These are phyloP conservation scores for Penicillium sp. DNA, from an alignment of 2,329 filamentous ascomycete genomes.

Conservation along the genomic window DNA sequence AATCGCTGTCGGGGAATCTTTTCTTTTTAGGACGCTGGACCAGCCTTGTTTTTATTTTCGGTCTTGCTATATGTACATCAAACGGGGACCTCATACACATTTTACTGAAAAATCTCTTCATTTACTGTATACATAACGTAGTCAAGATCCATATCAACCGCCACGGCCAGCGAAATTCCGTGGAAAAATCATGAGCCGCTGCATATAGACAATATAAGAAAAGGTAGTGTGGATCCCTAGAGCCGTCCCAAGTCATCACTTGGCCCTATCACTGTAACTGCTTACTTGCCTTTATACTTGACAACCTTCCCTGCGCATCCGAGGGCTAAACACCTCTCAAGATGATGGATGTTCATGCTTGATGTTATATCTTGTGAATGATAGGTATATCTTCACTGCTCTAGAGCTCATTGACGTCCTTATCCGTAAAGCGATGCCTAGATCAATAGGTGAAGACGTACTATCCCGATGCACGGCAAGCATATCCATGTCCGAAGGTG, in stretches of 20 bases:
- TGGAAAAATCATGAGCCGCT: too few relatives aligned
- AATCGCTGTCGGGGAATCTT: not conserved
- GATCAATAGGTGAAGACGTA: not conserved
- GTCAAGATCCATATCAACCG: too few relatives aligned
- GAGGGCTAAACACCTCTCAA: not conserved
- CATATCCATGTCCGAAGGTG: not conserved
- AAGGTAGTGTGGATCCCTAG: not conserved
- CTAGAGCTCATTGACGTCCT: not conserved
- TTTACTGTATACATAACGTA: not conserved
- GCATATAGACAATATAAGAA: too few relatives aligned
- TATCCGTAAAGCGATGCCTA: not conserved
- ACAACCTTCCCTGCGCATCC: not conserved
- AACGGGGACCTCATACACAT: not conserved
- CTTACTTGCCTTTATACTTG: not conserved
- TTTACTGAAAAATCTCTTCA: too few relatives aligned
- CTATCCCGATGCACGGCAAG: not conserved
- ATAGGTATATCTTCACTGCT: not conserved
- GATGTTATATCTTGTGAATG: conserved; percentile 1
- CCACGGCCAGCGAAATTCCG: too few relatives aligned
- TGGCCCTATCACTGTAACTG: not conserved
- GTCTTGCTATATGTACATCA: not conserved
- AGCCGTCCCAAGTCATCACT: not conserved
- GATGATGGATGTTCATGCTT: not conserved
- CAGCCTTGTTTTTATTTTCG: not conserved
- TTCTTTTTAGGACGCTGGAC: not conserved